Evolutionary conservation across 352 stramenopile species (phyloP), one percentile per base, ranked within the genome.

Genomic region (Globisporangium irregulare): DNA sequence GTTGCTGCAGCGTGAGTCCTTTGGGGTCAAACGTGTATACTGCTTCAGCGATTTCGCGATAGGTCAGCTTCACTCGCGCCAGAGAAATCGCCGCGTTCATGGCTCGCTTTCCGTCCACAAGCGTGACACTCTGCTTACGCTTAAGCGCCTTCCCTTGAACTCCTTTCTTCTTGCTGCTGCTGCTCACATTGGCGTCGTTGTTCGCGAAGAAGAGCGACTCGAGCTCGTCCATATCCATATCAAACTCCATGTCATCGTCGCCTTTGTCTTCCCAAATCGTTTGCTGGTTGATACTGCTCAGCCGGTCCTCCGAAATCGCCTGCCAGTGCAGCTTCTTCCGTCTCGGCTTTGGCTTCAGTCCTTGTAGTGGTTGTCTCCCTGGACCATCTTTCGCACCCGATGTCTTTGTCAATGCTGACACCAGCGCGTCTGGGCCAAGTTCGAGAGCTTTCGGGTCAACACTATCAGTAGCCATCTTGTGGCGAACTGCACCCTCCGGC

Each of bases 41-140:
- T 4, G 83, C 86, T 20, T 89, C 71, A 68, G 90, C 78, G 43
- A 99, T 92, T 55, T 95, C 89, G 0, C 79, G 74, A 76, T 98
- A 98, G 24, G 91, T 92, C 50, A 98, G 78, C 74, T 98, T 99
- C 34, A 99, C 82, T 62, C 97, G 76, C 6, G 95, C 93, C 4
- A 99, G 78, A 34, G 97, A 97, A 66, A 99, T 99, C 1, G 93
- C 97, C 36, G 93, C 95, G 75, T 99, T 99, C 95, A 99, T 99
- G 12, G 92, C 97, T 38, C 95, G 90, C 72, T 99, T 99, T 12
- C 86, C 90, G 76, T 99, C 94, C 70, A 98, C 95, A 64, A 99
- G 67, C 76, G 84, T 81, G 62, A 99, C 81, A 73, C 85, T 74
- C 84, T 96, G 82, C 64, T 93, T 94, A 12, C 82, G 75, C 29